phyloP scores from a whole-genome alignment of 2,329 filamentous ascomycete genomes.

The Blastomyces parvus region DNA sequence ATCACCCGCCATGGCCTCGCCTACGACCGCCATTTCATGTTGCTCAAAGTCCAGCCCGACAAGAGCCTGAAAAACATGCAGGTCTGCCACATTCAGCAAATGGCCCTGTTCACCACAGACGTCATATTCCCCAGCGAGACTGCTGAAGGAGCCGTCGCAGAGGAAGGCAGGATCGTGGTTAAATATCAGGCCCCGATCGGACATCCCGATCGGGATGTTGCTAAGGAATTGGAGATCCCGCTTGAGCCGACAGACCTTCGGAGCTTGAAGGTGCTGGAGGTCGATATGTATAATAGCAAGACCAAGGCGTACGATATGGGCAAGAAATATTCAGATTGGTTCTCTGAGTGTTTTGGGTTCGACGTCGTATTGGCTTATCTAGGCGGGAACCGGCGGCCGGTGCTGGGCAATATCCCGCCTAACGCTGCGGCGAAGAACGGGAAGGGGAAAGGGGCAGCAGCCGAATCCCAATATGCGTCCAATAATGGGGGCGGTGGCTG shows the following conservation, averaged over 20 bases:
- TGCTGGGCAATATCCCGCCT: conserved; percentile 54
- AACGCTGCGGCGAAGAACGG: conserved; percentile 23
- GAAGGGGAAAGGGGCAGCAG: conserved; percentile 10
- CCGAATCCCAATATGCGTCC: neutral
- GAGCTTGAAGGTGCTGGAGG: conserved; percentile 39
- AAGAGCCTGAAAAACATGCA: conserved; percentile 48
- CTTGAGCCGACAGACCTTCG: conserved; percentile 43
- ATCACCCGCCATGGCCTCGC: conserved; percentile 54
- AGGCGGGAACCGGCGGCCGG: conserved; percentile 49
- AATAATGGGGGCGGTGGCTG: conserved; percentile 13
- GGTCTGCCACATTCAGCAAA: conserved; percentile 47
- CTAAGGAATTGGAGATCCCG: conserved; percentile 44
- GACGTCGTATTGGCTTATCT: conserved; percentile 54
- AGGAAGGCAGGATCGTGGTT: conserved; percentile 28
- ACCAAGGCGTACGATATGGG: conserved; percentile 57
- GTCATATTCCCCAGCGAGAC: conserved; percentile 30
- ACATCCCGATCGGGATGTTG: conserved; percentile 22
- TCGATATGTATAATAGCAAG: conserved; percentile 52
- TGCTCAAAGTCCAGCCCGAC: conserved; percentile 44
- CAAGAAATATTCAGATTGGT: conserved; percentile 52
- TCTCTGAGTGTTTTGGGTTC: conserved; percentile 57
- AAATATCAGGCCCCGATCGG: conserved; percentile 27
- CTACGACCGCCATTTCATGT: conserved; percentile 62
- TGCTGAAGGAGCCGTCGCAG: conserved; percentile 5
- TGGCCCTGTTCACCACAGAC: conserved; percentile 56